Percentiles rank a stretch among this genome's conserved stretches.
Evolutionary conservation across 2,329 filamentous ascomycete species (phyloP).

Genomic region (Achaetomium macrosporum): DNA sequence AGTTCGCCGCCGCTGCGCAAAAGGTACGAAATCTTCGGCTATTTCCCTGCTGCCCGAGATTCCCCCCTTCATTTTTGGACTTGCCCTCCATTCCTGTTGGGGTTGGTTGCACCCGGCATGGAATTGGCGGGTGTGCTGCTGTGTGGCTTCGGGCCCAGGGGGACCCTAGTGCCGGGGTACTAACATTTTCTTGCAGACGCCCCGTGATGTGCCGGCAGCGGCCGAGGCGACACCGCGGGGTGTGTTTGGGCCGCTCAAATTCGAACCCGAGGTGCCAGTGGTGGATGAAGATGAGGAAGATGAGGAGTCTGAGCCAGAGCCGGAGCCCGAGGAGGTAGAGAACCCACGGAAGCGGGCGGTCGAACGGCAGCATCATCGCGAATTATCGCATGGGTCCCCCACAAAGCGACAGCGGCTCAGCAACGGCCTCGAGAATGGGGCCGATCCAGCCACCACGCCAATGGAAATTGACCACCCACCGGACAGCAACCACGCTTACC

Average conservation of each 20-base stretch:
- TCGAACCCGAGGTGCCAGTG: conserved; percentile 34
- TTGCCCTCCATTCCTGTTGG: conserved; percentile 15
- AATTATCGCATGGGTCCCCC: conserved; percentile 49
- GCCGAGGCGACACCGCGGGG: conserved; percentile 44
- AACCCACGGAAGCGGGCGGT: conserved; percentile 47
- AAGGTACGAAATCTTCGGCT: conserved; percentile 37
- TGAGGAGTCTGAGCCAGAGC: conserved; percentile 32
- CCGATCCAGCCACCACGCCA: conserved; percentile 47
- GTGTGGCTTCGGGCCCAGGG: conserved; percentile 9
- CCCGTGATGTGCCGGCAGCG: conserved; percentile 42
- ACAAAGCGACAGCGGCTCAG: conserved; percentile 54
- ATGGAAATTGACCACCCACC: conserved; percentile 54
- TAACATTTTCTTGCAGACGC: conserved; percentile 44
- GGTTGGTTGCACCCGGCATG: conserved; percentile 16
- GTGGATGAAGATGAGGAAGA: conserved; percentile 35
- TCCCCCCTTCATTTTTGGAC: conserved; percentile 5
- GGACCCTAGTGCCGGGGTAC: conserved; percentile 27
- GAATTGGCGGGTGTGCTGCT: conserved; percentile 17
- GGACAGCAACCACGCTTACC: conserved; percentile 55
- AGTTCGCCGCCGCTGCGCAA: conserved; percentile 38
- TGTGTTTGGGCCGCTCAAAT: conserved; percentile 52
- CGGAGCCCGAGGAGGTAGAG: conserved; percentile 36
- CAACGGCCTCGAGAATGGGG: conserved; percentile 56
- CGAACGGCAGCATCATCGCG: conserved; percentile 41
- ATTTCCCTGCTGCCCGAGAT: conserved; percentile 2